These are phyloP conservation scores for Xylariaceae sp. DNA, from an alignment of 2,329 filamentous ascomycete genomes.

Conservation along the genomic window DNA sequence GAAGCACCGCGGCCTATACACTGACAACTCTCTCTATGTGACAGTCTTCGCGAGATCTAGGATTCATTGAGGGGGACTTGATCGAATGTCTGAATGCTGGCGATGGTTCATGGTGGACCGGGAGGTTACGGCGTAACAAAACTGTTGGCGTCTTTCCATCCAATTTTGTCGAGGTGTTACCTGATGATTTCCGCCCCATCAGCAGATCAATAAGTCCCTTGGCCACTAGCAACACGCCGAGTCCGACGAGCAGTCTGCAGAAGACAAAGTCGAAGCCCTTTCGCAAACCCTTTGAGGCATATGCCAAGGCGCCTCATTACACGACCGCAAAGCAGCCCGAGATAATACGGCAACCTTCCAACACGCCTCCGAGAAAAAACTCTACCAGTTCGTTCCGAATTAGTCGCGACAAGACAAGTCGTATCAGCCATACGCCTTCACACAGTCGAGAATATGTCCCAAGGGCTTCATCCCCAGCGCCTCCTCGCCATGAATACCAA, in stretches of 20 bases:
- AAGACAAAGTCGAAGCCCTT: constrained; percentile 58
- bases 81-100: constrained; percentile 98
- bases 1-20: background rate
- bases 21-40: constrained; percentile 22
- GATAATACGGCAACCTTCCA: constrained; percentile 42
- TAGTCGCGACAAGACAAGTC: constrained; percentile 18
- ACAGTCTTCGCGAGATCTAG: constrained; percentile 83
- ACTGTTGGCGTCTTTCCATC: constrained; percentile 91
- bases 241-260: constrained; percentile 48
- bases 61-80: constrained; percentile 94
- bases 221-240: constrained; percentile 49
- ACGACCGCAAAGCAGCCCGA: constrained; percentile 57
- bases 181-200: constrained; percentile 76
- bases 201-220: constrained; percentile 56
- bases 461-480: constrained; percentile 34
- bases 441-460: constrained; percentile 22
- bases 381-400: constrained; percentile 37
- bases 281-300: constrained; percentile 62
- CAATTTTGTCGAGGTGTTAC: constrained; percentile 91
- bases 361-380: constrained; percentile 35
- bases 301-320: constrained; percentile 61
- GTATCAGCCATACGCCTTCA: constrained; percentile 20
- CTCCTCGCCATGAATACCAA: constrained; percentile 29
- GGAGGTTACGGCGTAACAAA: constrained; percentile 80
- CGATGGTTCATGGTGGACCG: constrained; percentile 98